These are phyloP conservation scores for Scenedesmus sp. DNA, from an alignment of 163 green algal species.

Conservation along the genomic window DNA sequence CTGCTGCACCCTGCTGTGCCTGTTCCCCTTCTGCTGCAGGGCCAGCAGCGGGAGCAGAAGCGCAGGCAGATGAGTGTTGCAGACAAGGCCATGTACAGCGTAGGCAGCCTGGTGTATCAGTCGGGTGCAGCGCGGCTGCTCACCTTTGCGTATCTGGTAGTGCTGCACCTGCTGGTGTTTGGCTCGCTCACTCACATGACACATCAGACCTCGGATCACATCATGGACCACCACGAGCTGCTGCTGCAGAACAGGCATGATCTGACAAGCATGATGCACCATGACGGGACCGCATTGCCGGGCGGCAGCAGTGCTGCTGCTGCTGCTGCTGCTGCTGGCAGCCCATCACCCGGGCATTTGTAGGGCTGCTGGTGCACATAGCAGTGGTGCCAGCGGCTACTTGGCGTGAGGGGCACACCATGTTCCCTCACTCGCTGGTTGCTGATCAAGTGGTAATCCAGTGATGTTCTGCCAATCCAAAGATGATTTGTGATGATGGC, in stretches of 20 bases:
- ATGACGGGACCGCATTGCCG: neutral
- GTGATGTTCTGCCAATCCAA: too few relatives aligned
- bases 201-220: constrained; percentile 53
- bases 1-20: neutral
- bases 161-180: constrained; percentile 88
- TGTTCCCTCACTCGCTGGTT: too few relatives aligned
- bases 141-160: constrained; percentile 84
- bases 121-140: constrained; percentile 77
- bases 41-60: constrained; percentile 67
- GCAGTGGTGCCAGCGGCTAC: neutral
- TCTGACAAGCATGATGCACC: constrained; percentile 44
- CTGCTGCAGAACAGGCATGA: constrained; percentile 39
- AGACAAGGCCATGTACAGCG: constrained; percentile 73
- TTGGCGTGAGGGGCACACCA: too few relatives aligned
- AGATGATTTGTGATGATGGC: too few relatives aligned
- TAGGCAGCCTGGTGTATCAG: constrained; percentile 75
- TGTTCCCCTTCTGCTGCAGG: constrained; percentile 24
- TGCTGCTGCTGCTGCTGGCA: neutral
- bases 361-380: neutral
- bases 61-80: constrained; percentile 65
- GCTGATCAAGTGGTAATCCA: too few relatives aligned
- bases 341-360: neutral
- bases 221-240: constrained; percentile 49
- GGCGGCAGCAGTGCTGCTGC: neutral
- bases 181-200: constrained; percentile 65